These are phyloP conservation scores for Letharia columbiana DNA, from an alignment of 495 filamentous ascomycete species.

Conservation along the genomic window DNA sequence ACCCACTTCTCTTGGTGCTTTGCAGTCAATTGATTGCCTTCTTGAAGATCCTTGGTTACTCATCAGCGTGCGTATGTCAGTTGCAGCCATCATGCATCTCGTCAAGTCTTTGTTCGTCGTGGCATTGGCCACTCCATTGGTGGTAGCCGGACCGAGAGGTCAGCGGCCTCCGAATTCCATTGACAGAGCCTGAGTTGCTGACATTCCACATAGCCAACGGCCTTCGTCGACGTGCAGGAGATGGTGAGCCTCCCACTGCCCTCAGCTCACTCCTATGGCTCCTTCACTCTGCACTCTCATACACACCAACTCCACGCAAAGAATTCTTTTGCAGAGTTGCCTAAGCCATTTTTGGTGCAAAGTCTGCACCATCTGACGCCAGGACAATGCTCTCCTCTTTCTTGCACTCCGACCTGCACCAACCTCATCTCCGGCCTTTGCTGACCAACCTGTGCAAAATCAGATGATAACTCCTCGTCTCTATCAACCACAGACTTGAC, in stretches of 20 bases:
- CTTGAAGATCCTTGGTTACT: neutral
- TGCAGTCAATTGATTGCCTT: neutral
- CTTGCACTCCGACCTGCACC: neutral
- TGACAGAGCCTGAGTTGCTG: neutral
- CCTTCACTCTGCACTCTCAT: neutral
- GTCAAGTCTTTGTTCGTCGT: conserved; percentile 5
- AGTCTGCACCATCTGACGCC: neutral
- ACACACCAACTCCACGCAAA: neutral
- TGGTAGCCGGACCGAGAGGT: conserved; percentile 14
- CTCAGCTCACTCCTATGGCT: neutral
- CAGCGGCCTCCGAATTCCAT: neutral
- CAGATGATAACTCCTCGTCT: conserved; percentile 11
- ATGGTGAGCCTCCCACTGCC: neutral
- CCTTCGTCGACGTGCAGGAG: conserved; percentile 7
- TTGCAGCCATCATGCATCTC: conserved; percentile 12
- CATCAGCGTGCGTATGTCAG: neutral
- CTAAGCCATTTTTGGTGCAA: neutral
- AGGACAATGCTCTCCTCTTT: neutral
- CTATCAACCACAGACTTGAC: conserved; percentile 9
- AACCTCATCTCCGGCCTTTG: neutral
- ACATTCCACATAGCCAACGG: neutral
- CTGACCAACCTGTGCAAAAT: neutral
- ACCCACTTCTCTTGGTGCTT: neutral
- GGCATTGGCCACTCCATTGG: conserved; percentile 6
- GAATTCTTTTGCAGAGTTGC: neutral